A percentile compares a stretch with the other conserved stretches of the same genome.
Conservation (phyloP, 2,329 filamentous ascomycete species). For the Neonectria punicea region DNA sequence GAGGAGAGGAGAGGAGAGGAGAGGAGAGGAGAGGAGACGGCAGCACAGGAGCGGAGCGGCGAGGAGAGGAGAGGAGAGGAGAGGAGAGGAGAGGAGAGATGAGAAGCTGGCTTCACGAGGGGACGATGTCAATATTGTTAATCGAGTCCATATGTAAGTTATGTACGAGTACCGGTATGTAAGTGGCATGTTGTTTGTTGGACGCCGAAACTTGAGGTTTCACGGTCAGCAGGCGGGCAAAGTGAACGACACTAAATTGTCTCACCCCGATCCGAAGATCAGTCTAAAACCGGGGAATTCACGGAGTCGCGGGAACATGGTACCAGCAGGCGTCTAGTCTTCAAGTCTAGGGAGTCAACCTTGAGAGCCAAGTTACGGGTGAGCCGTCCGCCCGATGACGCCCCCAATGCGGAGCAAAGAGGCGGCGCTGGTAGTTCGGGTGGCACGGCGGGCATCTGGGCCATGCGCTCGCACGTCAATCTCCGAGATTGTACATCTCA, state of each 20-base stretch:
- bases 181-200: too few relatives aligned
- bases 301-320: constrained; percentile 8
- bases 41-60: too few relatives aligned
- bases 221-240: not conserved
- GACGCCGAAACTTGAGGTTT: too few relatives aligned
- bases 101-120: not conserved
- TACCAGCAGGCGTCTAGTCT: not conserved
- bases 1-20: too few relatives aligned
- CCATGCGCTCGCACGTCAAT: not conserved
- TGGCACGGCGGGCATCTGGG: not conserved
- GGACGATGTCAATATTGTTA: not conserved
- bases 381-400: constrained; percentile 15
- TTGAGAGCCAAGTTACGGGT: constrained; percentile 9
- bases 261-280: not conserved
- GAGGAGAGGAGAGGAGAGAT: not conserved
- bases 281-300: constrained; percentile 15
- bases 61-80: too few relatives aligned
- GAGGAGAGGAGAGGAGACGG: too few relatives aligned
- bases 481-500: not conserved
- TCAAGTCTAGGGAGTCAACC: not conserved
- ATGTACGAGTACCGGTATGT: not conserved
- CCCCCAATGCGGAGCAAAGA: constrained; percentile 16
- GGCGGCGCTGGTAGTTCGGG: not conserved
- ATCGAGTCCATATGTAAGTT: not conserved
- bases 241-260: not conserved